These are phyloP conservation scores for Citrus hindsii DNA, from an alignment of 345 rosid species.

Conservation along the genomic window DNA sequence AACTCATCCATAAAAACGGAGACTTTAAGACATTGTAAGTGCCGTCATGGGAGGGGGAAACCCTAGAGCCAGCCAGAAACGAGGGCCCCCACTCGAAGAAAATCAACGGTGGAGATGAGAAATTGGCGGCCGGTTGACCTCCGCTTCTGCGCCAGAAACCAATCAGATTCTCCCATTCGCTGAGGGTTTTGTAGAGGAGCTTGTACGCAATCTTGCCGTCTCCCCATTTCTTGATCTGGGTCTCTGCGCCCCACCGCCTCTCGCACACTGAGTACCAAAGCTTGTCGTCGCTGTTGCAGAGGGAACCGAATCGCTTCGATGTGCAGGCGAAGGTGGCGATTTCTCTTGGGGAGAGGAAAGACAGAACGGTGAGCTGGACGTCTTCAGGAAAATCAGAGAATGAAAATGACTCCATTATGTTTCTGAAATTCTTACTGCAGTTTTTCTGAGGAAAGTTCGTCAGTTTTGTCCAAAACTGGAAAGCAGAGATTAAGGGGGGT, in stretches of 20 bases:
- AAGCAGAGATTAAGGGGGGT: background rate
- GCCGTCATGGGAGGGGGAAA: slow-evolving; percentile 45
- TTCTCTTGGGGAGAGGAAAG: slow-evolving; percentile 66
- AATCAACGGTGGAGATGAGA: slow-evolving; percentile 51
- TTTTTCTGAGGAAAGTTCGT: slow-evolving; percentile 3
- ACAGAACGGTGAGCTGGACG: slow-evolving; percentile 71
- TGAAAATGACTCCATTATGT: slow-evolving; percentile 22
- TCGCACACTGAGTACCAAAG: slow-evolving; percentile 80
- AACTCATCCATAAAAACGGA: slow-evolving; percentile 62
- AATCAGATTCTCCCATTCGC: slow-evolving; percentile 59
- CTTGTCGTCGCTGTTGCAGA: slow-evolving; percentile 53
- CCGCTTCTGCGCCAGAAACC: slow-evolving; percentile 97
- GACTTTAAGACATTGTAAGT: slow-evolving; percentile 42
- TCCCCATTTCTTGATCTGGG: slow-evolving; percentile 78
- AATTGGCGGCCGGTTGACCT: slow-evolving; percentile 21
- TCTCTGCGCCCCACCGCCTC: slow-evolving; percentile 70
- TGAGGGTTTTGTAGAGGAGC: slow-evolving; percentile 62
- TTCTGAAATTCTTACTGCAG: background rate
- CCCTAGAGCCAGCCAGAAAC: slow-evolving; percentile 60
- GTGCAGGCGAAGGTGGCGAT: slow-evolving; percentile 76
- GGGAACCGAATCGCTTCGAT: slow-evolving; percentile 58
- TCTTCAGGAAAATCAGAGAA: slow-evolving; percentile 80
- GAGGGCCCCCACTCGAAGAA: slow-evolving; percentile 88
- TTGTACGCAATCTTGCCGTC: slow-evolving; percentile 51
- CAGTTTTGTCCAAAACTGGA: background rate